Percentiles rank a stretch among this genome's conserved stretches.
Evolutionary conservation across 1,284 basidiomycete species (phyloP).

Genomic region (Pyrrhoderma lamaoense): DNA sequence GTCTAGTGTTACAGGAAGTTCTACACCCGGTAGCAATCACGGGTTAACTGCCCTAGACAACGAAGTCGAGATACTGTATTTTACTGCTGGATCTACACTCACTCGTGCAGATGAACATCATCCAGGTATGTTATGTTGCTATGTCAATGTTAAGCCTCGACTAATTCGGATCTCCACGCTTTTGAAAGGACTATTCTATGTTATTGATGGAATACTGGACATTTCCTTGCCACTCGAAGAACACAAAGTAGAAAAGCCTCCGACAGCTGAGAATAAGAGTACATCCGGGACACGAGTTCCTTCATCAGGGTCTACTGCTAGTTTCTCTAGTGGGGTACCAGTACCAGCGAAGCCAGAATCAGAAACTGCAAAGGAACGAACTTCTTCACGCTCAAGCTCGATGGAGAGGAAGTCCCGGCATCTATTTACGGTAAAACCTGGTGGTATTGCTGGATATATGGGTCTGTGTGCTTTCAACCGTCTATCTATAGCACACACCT

Average conservation of each 20-base stretch:
- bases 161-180: conserved; percentile 2
- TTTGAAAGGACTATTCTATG: conserved; percentile 81
- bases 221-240: conserved; percentile 67
- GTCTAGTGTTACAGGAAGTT: conserved; percentile 60
- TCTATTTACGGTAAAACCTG: conserved; percentile 93
- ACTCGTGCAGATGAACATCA: conserved; percentile 88
- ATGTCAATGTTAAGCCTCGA: background rate
- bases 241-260: conserved; percentile 2
- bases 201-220: conserved; percentile 96
- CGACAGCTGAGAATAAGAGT: background rate
- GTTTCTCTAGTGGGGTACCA: too few species aligned
- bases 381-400: background rate
- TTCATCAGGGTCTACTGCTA: background rate
- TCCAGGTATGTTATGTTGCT: conserved; percentile 45
- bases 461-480: conserved; percentile 34
- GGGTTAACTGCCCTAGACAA: conserved; percentile 82
- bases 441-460: conserved; percentile 97
- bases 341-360: background rate
- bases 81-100: conserved; percentile 78
- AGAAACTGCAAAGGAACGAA: background rate
- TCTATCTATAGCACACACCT: conserved; percentile 3
- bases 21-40: conserved; percentile 49
- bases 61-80: conserved; percentile 93
- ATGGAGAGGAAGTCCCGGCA: conserved; percentile 41
- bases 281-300: background rate